Evolutionary conservation across 148 eudicot genomes (phyloP), one percentile per base, ranked within the genome.

Genomic region (Chenopodium quinoa): DNA sequence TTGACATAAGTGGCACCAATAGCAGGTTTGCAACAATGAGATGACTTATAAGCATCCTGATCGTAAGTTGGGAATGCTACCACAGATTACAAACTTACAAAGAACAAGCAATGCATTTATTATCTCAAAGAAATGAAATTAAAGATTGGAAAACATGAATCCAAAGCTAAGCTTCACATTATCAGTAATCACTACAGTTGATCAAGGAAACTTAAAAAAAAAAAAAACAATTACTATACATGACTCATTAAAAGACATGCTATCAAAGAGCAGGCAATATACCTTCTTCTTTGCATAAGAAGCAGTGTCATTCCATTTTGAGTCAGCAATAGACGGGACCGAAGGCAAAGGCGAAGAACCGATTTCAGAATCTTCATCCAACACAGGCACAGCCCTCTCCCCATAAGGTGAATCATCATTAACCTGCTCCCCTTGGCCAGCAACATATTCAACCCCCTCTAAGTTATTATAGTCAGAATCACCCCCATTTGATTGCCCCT

Each of bases 281-380:
- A 96, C 98, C 99, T 96, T 96, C 83, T 92, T 93, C 80, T 91
- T 84, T 40, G 82, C 83, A 84, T 83, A 92, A 4, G 93, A 79
- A 37, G 82, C 89, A 71, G 91, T 92, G 84, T 93, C 98, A 73
- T 88, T 90, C 99, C 99, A 96, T 77, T 88, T 95, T 48, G 91
- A 89, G 22, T 93, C 94, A 58, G 84, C 84, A 82, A 81, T 81
- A 6, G 88, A 87, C 6, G 81, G 84, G 71, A 67, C 56, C 3
- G 91, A 84, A 75, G 85, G 84, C 58, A 80, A 83, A 80, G 97
- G 84, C 62, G 90, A 88, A 81, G 81, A 84, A 60, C 69, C 82
- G 29, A 81, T 75, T 78, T 88, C 88, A 19, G 74, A 78, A 29
- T 84, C 91, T 37, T 84, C 90, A 78, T 82, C 82, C 48, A 79